These are phyloP conservation scores for Bolboschoenoplectus hybrid DNA, from an alignment of 202 grass and related monocot genomes.

Conservation along the genomic window DNA sequence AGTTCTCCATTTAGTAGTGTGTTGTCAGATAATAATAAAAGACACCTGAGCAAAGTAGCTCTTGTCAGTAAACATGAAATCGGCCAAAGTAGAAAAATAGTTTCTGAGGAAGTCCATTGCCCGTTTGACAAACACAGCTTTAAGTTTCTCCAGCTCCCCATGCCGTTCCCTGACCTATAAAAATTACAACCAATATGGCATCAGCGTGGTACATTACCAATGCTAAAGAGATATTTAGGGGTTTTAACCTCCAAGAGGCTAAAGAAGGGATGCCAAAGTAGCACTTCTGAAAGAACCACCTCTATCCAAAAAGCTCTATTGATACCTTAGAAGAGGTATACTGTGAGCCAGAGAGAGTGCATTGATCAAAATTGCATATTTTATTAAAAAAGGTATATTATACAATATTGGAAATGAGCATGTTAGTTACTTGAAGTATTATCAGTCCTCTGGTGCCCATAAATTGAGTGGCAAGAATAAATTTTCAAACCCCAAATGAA, in stretches of 20 bases:
- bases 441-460: background rate
- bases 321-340: background rate
- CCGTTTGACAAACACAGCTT: conserved; percentile 78
- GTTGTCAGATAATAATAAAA: conserved; percentile 17
- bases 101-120: conserved; percentile 91
- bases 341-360: background rate
- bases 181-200: background rate
- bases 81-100: conserved; percentile 98
- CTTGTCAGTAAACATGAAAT: conserved; percentile 99
- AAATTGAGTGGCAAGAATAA: conserved; percentile 14
- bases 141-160: conserved; percentile 83
- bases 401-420: background rate
- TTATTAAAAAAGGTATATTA: background rate
- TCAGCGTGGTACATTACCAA: conserved; percentile 18
- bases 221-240: conserved; percentile 2
- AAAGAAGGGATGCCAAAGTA: conserved; percentile 13
- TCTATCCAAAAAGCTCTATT: conserved; percentile 1
- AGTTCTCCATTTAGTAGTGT: background rate
- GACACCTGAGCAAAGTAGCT: conserved; percentile 94
- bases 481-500: background rate
- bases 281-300: background rate
- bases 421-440: conserved; percentile 15
- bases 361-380: conserved; percentile 10
- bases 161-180: conserved; percentile 76
- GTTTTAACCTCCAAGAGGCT: background rate